Evolutionary conservation across 805 yeast genomes (phyloP), one percentile per base, ranked within the genome.

Genomic region (Candida boleticola): DNA sequence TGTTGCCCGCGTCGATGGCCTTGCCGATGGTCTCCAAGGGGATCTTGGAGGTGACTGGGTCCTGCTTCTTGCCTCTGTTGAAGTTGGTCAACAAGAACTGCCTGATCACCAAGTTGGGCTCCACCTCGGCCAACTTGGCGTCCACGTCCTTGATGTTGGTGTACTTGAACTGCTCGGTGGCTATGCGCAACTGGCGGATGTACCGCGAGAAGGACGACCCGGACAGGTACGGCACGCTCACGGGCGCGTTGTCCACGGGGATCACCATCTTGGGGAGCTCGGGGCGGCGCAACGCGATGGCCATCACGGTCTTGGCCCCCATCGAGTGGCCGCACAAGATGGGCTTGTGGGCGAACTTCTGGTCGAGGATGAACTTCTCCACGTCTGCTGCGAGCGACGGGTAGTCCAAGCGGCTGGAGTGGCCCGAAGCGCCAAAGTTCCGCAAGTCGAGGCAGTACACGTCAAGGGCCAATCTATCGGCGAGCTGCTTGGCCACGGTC

Each of bases 271-370:
- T 69, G 4, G 82, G 80, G 9, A 82, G 51, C 0, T 77, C 75
- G 0, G 90, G 92, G 18, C 76, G 69, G 39, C 89, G 69, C 44
- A 93, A 66, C 0, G 88, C 83, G 4, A 85, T 69, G 0, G 93
- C 89, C 97, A 92, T 90, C 4, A 84, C 97, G 0, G 92, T 77
- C 55, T 92, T 90, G 3, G 96, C 99, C 5, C 99, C 99, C 93
- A 87, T 84, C 0, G 92, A 84, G 58, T 85, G 93, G 0, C 95
- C 95, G 14, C 85, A 65, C 16, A 85, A 45, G n/a, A 85, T 77
- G 0, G 87, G 84, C 39, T 75, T 72, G 10, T 57, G 50, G 19
- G 43, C 49, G 35, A 73, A 51, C 2, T 60, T 50, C 6, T 73
- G 68, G 3, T 76, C 77, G 1, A 56, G 53, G 9, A 90, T 74